These are phyloP conservation scores for Ceratobasidium sp. DNA, from an alignment of 1,284 basidiomycete genomes.

Conservation along the genomic window DNA sequence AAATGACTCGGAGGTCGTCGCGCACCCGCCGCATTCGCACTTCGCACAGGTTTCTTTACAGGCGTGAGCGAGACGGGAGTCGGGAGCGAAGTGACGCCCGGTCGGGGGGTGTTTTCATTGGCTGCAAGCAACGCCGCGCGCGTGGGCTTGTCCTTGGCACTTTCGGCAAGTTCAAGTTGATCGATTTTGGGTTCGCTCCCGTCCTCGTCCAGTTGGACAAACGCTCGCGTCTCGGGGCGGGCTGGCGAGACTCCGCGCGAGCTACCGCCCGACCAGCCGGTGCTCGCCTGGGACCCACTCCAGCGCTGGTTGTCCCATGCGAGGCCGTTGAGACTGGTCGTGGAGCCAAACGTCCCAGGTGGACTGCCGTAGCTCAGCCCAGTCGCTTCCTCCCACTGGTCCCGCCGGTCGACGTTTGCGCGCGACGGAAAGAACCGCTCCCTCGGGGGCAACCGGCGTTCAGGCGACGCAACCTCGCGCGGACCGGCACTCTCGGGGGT, in stretches of 20 bases:
- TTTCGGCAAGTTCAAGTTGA: neutral
- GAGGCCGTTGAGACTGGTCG: neutral
- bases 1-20: neutral
- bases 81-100: neutral
- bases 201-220: constrained; percentile 17
- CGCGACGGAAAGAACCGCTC: constrained; percentile 27
- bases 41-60: constrained; percentile 10
- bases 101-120: constrained; percentile 15
- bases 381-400: constrained; percentile 32
- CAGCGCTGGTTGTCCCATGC: neutral
- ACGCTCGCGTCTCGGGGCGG: neutral
- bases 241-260: constrained; percentile 24
- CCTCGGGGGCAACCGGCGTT: constrained; percentile 5
- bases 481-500: neutral
- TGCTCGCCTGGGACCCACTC: constrained; percentile 17
- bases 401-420: constrained; percentile 14
- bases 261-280: constrained; percentile 10
- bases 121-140: neutral
- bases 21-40: neutral
- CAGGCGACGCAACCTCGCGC: neutral
- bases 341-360: neutral
- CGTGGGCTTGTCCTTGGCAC: neutral
- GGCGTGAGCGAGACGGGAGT: constrained; percentile 7
- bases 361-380: constrained; percentile 18
- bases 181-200: neutral